Evolutionary conservation across 805 yeast species (phyloP), one percentile per base, ranked within the genome.

Genomic region (Yarrowia sp.): DNA sequence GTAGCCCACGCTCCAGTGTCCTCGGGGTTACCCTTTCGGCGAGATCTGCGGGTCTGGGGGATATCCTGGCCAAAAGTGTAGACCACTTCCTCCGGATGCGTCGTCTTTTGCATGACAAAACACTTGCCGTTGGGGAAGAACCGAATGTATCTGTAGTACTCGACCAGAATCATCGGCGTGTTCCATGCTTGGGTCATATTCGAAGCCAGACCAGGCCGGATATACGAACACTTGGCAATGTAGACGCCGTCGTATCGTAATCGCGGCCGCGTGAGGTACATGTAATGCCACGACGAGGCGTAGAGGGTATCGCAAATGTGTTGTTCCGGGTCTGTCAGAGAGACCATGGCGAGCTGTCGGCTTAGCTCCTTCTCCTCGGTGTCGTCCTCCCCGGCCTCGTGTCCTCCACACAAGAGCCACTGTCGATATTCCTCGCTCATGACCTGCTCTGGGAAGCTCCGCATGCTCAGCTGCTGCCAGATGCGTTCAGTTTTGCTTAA

Each of bases 71-170:
- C 61, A 38, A 55, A 55, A 5, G 61, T 38, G 21, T 38, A 55
- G 16, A 55, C 61, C 16, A 39, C 47, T 6, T 38, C 47, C 14
- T 55, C 47, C 6, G 61, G 61, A 8, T 42, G 47, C 5, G 46
- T 39, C 2, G 61, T 38, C 29, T 39, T 55, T 19, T 55, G 61
- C 47, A 39, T 39, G 12, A 55, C 61, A 38, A 38, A 74, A 64
- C 90, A 87, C 0, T 81, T 76, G 0, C 98, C 97, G 69, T 88
- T 87, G 0, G 86, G 85, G 70, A 80, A 88, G 69, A 93, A 91
- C 65, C 97, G 78, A 33, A 86, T 73, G 72, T 91, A 94, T 65
- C 99, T 77, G 71, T 90, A 93, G 70, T 93, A 93, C 0, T 97
- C 89, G 39, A 93, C 88, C 71, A 90, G 84, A 67, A 89, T 84